These are phyloP conservation scores for Acanthamoeba healyi DNA, from an alignment of 208 protist genomes.

Conservation along the genomic window DNA sequence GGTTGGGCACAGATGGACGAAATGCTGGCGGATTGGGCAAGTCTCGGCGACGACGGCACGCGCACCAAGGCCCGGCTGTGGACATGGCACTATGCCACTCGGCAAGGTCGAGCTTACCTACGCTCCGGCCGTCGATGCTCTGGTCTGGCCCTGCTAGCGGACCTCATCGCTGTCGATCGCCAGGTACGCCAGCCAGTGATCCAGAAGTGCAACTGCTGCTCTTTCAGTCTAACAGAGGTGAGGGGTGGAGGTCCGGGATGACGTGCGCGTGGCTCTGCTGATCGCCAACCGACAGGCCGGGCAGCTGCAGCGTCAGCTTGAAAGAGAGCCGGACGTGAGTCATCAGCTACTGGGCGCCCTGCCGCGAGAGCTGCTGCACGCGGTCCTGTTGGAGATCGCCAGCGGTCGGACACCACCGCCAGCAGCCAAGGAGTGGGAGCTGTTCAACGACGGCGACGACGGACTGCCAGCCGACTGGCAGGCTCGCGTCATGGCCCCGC, in stretches of 20 bases:
- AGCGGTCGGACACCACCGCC: not conserved
- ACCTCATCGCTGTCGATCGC: not conserved
- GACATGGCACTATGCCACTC: not conserved
- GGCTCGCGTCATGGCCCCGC: no score
- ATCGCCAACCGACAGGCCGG: not conserved
- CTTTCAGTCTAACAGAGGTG: not conserved
- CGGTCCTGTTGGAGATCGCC: not conserved
- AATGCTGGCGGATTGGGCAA: not conserved
- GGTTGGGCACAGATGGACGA: not conserved
- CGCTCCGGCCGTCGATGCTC: not conserved
- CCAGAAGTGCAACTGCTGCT: no score
- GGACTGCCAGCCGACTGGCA: not conserved
- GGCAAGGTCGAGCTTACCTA: not conserved
- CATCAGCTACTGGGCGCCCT: not conserved
- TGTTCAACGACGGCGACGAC: not conserved
- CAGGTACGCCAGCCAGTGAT: no score
- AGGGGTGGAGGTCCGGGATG: not conserved
- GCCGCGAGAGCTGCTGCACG: not conserved
- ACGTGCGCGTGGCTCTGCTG: not conserved
- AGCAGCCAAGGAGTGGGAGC: not conserved
- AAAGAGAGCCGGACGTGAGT: not conserved
- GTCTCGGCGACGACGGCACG: not conserved
- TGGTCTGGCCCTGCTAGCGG: not conserved
- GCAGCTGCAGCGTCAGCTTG: not conserved
- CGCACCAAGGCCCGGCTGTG: not conserved